Conservation (phyloP, 306 rosid species). For the Gynostemma pentaphyllum region DNA sequence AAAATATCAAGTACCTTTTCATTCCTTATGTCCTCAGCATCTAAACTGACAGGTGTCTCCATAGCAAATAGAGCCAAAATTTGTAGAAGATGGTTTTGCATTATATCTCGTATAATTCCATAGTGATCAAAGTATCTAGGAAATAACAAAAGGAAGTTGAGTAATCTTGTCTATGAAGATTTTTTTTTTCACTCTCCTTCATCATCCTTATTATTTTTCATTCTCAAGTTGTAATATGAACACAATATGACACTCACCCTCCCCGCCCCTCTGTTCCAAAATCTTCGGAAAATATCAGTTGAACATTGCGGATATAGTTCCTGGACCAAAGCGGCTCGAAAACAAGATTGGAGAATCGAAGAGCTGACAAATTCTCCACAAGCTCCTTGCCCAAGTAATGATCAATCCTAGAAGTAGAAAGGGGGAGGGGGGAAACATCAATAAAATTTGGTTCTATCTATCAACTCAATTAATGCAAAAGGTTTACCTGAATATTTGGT, state of each 20-base stretch:
- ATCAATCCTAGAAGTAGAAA: conserved; percentile 77
- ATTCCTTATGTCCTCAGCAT: conserved; percentile 88
- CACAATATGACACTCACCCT: conserved; percentile 42
- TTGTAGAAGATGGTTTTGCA: conserved; percentile 98
- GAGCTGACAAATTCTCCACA: conserved; percentile 90
- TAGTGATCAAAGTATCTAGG: conserved; percentile 75
- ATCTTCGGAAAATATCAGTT: conserved; percentile 94
- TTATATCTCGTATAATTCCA: conserved; percentile 91
- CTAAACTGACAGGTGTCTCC: conserved; percentile 98
- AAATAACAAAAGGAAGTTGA: conserved; percentile 8
- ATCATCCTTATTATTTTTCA: background rate
- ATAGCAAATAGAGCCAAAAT: conserved; percentile 86
- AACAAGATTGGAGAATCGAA: conserved; percentile 94
- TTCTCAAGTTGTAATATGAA: background rate
- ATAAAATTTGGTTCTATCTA: conserved; percentile 11
- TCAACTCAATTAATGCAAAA: background rate
- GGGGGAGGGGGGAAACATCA: too few species aligned
- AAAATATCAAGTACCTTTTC: conserved; percentile 52
- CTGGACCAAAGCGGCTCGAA: conserved; percentile 95
- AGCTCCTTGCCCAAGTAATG: conserved; percentile 99
- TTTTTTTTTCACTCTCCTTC: background rate
- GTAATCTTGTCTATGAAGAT: conserved; percentile 3
- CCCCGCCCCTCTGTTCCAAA: conserved; percentile 97
- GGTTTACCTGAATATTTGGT: conserved; percentile 79
- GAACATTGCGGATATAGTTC: conserved; percentile 82